Evolutionary conservation across 176 grass and related monocot species (phyloP).

Genomic region (Chrysopogon serrulatus): DNA sequence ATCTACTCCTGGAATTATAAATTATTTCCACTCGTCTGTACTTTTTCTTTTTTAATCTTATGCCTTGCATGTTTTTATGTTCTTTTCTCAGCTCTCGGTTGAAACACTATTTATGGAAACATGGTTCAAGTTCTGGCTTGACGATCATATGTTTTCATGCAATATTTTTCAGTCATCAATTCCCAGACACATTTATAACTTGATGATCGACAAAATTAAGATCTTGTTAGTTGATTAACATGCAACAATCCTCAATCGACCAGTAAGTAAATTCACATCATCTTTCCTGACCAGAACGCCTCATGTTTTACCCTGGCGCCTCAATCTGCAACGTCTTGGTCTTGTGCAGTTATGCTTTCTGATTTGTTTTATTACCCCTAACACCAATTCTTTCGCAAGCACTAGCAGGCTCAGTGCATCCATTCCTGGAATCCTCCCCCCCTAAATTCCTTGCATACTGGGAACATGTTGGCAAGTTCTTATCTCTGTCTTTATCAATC

Average conservation of each 20-base stretch:
- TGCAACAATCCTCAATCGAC: slow-evolving; percentile 24
- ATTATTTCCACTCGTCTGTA: slow-evolving; percentile 5
- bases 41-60: background rate
- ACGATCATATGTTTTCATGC: slow-evolving; percentile 15
- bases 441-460: slow-evolving; percentile 21
- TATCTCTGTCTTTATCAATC: slow-evolving; percentile 39
- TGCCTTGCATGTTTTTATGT: background rate
- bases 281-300: slow-evolving; percentile 13
- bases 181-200: slow-evolving; percentile 13
- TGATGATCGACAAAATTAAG: slow-evolving; percentile 15
- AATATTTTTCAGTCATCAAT: slow-evolving; percentile 9
- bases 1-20: background rate
- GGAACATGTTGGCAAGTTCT: background rate
- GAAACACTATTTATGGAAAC: background rate
- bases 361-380: slow-evolving; percentile 41
- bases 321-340: background rate
- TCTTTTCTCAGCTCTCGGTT: background rate
- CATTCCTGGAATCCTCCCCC: slow-evolving; percentile 5
- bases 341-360: slow-evolving; percentile 26
- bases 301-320: background rate
- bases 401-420: background rate
- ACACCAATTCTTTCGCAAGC: slow-evolving; percentile 19
- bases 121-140: background rate
- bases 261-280: slow-evolving; percentile 10
- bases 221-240: slow-evolving; percentile 30